Evolutionary conservation across 1,284 basidiomycete genomes (phyloP).

Genomic region (Marasmius oreades): DNA sequence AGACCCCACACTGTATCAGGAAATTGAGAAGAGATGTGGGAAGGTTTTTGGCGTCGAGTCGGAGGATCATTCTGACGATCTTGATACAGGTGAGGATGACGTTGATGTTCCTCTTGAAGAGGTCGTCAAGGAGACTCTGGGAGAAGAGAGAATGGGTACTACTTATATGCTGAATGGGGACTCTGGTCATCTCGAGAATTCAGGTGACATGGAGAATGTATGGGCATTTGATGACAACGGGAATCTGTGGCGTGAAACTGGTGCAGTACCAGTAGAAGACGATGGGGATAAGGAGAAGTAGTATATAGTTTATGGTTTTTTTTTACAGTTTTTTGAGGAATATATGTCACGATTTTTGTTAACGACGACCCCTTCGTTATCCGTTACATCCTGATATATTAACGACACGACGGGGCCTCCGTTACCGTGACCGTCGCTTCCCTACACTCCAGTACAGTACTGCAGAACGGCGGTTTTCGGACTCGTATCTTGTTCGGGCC

Average conservation of each 20-base stretch:
- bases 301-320: too few relatives aligned
- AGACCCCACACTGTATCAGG: slow-evolving; percentile 13
- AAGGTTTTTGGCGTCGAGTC: background rate
- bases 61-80: background rate
- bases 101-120: slow-evolving; percentile 15
- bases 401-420: background rate
- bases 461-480: too few relatives aligned
- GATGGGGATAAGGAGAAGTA: too few relatives aligned
- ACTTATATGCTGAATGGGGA: background rate
- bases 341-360: background rate
- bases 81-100: slow-evolving; percentile 8
- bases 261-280: background rate
- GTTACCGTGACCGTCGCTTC: background rate
- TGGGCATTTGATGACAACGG: slow-evolving; percentile 7
- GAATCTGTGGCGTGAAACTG: background rate
- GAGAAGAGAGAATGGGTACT: background rate
- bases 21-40: slow-evolving; percentile 16
- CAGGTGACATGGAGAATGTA: slow-evolving; percentile 1
- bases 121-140: slow-evolving; percentile 9
- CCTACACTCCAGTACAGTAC: background rate
- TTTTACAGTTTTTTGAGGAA: background rate
- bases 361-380: background rate
- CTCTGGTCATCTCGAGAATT: background rate
- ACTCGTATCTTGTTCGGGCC: too few relatives aligned
- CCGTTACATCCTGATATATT: background rate